Evolutionary conservation across 805 yeast species (phyloP).

Genomic region (Kuraishia hungarica): DNA sequence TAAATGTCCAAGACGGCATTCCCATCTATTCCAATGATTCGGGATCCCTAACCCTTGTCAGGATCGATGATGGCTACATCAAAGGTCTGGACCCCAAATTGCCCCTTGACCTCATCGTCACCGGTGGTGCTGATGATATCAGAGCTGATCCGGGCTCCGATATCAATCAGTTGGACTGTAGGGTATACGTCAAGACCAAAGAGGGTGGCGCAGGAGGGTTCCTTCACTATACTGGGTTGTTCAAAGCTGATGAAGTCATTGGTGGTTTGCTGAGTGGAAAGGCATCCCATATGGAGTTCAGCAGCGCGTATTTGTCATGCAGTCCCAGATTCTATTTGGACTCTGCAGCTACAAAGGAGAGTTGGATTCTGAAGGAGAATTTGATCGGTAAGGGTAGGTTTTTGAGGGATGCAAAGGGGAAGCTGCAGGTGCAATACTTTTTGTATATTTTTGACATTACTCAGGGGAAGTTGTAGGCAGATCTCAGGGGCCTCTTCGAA

Average conservation of each 20-base stretch:
- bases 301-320: slow-evolving; percentile 39
- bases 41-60: slow-evolving; percentile 20
- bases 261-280: slow-evolving; percentile 26
- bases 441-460: slow-evolving; percentile 27
- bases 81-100: slow-evolving; percentile 26
- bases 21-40: slow-evolving; percentile 18
- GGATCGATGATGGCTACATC: slow-evolving; percentile 25
- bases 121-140: slow-evolving; percentile 41
- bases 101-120: slow-evolving; percentile 30
- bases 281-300: slow-evolving; percentile 24
- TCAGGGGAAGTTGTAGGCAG: background rate
- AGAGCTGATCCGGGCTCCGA: slow-evolving; percentile 22
- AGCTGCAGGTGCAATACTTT: slow-evolving; percentile 46
- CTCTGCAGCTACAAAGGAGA: slow-evolving; percentile 30
- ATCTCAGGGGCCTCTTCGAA: no score
- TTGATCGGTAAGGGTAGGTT: slow-evolving; percentile 55
- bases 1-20: slow-evolving; percentile 25
- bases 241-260: slow-evolving; percentile 27
- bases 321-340: slow-evolving; percentile 38
- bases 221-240: slow-evolving; percentile 40
- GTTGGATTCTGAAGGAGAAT: slow-evolving; percentile 43
- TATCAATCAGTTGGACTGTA: slow-evolving; percentile 36
- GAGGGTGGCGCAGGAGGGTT: slow-evolving; percentile 31
- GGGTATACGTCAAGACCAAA: slow-evolving; percentile 34
- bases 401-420: slow-evolving; percentile 35